These are phyloP conservation scores for Nemania sp. DNA, from an alignment of 2,329 filamentous ascomycete species.

Conservation along the genomic window DNA sequence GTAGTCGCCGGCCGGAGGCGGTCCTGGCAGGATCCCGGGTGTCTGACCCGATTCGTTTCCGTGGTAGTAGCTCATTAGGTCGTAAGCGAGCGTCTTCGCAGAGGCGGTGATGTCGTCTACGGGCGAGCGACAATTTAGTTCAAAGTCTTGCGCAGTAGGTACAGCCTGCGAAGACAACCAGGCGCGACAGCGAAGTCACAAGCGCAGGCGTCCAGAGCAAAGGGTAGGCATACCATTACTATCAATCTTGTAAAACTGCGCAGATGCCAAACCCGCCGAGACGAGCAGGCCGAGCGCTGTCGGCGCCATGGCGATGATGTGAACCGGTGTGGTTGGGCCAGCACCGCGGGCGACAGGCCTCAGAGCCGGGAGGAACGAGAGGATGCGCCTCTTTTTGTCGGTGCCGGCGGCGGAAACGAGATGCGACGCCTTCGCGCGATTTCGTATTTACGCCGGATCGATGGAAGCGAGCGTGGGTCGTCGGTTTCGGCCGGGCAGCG, in stretches of 20 bases:
- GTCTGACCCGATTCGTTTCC: conserved; percentile 40
- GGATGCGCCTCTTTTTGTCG: not conserved
- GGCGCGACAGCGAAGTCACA: too few relatives aligned
- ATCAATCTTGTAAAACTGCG: conserved; percentile 29
- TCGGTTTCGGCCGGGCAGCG: not conserved
- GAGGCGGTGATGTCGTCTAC: conserved; percentile 57
- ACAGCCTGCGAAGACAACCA: too few relatives aligned
- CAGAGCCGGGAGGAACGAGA: not conserved
- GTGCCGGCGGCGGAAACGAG: not conserved
- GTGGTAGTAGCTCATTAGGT: conserved; percentile 40
- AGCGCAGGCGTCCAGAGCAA: too few relatives aligned
- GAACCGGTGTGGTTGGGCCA: not conserved
- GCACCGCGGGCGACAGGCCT: not conserved
- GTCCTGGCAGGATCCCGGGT: conserved; percentile 40
- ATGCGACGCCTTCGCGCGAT: not conserved
- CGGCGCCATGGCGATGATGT: conserved; percentile 15
- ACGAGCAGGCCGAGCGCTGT: conserved; percentile 15
- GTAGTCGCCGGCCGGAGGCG: conserved; percentile 40
- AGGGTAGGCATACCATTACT: conserved; percentile 26
- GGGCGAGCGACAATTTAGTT: not conserved
- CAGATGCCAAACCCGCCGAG: conserved; percentile 18
- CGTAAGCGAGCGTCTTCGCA: conserved; percentile 36
- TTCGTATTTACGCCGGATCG: not conserved
- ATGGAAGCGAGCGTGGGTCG: conserved; percentile 2
- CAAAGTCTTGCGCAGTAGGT: conserved; percentile 9